Evolutionary conservation across 768 basidiomycete species (phyloP).

Genomic region (Trichaptum fuscoviolaceum): DNA sequence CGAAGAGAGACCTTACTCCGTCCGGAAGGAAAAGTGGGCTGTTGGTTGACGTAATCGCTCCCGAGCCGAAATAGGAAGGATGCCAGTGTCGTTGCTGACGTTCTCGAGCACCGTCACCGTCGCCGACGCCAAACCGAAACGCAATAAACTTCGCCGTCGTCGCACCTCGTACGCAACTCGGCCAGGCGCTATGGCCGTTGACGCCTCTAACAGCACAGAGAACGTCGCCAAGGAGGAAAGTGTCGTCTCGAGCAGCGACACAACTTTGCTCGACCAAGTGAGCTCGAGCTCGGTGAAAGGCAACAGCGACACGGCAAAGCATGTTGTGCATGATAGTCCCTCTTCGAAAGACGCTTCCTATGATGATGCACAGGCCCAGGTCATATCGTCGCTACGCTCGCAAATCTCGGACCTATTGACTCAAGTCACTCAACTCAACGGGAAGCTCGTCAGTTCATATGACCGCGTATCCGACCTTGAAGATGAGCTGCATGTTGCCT

Average conservation of each 20-base stretch:
- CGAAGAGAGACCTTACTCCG: neutral
- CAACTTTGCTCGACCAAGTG: neutral
- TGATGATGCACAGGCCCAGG: conserved; percentile 71
- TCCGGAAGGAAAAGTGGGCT: neutral
- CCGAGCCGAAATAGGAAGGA: neutral
- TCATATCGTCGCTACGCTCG: conserved; percentile 72
- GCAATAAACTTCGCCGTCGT: neutral
- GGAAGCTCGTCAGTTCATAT: conserved; percentile 89
- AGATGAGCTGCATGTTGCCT: conserved; percentile 73
- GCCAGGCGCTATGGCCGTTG: neutral
- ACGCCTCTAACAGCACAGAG: neutral
- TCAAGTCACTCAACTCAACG: conserved; percentile 87
- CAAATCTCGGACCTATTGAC: conserved; percentile 86
- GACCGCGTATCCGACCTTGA: conserved; percentile 91
- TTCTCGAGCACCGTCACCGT: conserved; percentile 1
- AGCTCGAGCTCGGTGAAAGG: neutral
- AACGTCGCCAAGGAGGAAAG: neutral
- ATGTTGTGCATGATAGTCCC: neutral
- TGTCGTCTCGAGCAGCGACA: neutral
- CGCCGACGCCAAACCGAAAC: neutral
- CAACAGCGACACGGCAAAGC: neutral
- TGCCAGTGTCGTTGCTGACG: neutral
- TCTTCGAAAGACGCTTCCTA: neutral
- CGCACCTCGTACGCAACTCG: neutral
- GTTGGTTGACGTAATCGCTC: neutral